Conservation (phyloP, 164 flowering plant species). For the Piper longum region DNA sequence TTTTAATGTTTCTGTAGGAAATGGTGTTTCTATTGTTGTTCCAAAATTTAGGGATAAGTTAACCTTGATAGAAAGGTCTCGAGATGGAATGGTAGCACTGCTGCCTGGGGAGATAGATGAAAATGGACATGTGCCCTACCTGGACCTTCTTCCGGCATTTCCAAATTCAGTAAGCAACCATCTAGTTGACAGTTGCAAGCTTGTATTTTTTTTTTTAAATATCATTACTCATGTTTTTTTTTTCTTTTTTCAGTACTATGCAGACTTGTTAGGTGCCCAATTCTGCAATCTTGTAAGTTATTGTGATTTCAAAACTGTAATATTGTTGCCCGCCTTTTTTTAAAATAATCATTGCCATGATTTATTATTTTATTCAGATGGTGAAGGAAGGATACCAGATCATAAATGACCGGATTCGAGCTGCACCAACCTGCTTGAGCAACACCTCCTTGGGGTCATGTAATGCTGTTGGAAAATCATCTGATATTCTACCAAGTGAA, state of each 20-base stretch:
- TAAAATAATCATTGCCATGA: neutral
- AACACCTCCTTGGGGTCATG: constrained; percentile 23
- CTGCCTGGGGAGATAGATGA: constrained; percentile 61
- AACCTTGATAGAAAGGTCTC: constrained; percentile 64
- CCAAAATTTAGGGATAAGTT: constrained; percentile 31
- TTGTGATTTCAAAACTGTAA: neutral
- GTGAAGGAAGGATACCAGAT: constrained; percentile 48
- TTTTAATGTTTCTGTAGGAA: constrained; percentile 24
- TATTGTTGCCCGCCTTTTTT: neutral
- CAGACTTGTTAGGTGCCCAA: constrained; percentile 76
- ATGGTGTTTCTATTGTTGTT: constrained; percentile 26
- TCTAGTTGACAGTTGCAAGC: neutral
- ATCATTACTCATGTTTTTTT: constrained; percentile 6
- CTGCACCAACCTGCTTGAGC: constrained; percentile 29
- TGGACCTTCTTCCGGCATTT: constrained; percentile 61
- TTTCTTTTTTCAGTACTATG: constrained; percentile 45
- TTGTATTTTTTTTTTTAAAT: neutral
- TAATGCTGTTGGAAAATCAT: constrained; percentile 20
- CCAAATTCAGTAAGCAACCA: constrained; percentile 62
- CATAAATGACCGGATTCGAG: constrained; percentile 40
- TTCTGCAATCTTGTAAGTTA: constrained; percentile 50
- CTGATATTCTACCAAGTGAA: constrained; percentile 28
- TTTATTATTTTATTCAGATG: constrained; percentile 38
- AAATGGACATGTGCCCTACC: constrained; percentile 29
- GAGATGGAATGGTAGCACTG: constrained; percentile 73